Base-by-base conservation (phyloP, 2,329 filamentous ascomycete genomes). In the Hypoxylon sp. region DNA sequence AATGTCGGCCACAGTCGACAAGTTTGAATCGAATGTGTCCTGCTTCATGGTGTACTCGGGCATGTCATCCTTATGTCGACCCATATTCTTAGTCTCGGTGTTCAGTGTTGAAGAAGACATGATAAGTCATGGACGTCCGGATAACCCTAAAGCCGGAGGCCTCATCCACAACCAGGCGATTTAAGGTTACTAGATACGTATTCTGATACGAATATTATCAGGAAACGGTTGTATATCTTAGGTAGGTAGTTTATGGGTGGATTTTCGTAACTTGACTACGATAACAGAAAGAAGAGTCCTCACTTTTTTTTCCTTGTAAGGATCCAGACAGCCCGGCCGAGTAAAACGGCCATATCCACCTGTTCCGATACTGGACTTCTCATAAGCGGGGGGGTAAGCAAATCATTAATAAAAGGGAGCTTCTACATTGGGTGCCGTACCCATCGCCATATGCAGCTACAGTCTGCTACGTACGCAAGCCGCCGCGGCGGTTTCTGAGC, bases 401-500 rank as follows among this genome's bases (percentile, higher is more conserved):
- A 54, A 35, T 35, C 48, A 55, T 58, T 55, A 57, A 51, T 55
- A 57, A 51, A 33, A 55, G 46, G n/a, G 17, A 29, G 40, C 38
- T 41, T 35, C 24, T 43, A n/a, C 24, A 23, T 18, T 53, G 48
- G 49, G 31, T 53, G 35, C 38, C 29, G 13, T 52, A 41, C 31
- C 52, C 31, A 55, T 51, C 48, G 41, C 52, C 41, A 57, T 35
- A 54, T 60, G 53, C 60, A 60, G 60, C 60, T 49, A 51, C 31
- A 50, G n/a, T n/a, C n/a, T n/a, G n/a, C n/a, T n/a, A 48, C 42
- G 17, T 57, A 55, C 49, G 56, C 38, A 58, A 53, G 50, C 38
- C 23, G 29, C 40, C 40, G 43, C 37, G 29, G 31, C 26, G 52
- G 37, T n/a, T n/a, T n/a, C n/a, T n/a, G n/a, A n/a, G n/a, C 55